These are phyloP conservation scores for Paramecium caudatum DNA, from an alignment of 73 alveolate genomes.

Conservation along the genomic window DNA sequence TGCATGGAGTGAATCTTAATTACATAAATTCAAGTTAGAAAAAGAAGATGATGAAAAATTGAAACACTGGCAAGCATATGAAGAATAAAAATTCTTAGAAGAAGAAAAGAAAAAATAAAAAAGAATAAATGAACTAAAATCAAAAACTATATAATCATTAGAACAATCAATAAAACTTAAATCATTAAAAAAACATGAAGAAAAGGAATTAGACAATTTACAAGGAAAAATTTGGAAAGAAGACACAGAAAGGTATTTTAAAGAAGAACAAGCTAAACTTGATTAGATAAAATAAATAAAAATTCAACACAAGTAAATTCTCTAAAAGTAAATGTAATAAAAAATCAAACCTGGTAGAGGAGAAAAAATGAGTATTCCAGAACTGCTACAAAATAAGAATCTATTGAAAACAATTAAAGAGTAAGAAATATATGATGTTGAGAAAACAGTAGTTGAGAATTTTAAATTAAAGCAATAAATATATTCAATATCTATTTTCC, in stretches of 20 bases:
- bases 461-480: too few species aligned
- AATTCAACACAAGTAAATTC: not conserved
- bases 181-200: not conserved
- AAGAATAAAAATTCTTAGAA: slow-evolving; percentile 1
- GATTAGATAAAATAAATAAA: not conserved
- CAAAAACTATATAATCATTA: slow-evolving; percentile 11
- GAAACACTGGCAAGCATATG: not conserved
- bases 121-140: slow-evolving; percentile 12
- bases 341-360: slow-evolving; percentile 53
- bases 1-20: slow-evolving; percentile 55
- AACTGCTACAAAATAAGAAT: slow-evolving; percentile 4
- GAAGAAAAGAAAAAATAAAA: slow-evolving; percentile 4
- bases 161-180: not conserved
- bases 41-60: slow-evolving; percentile 43
- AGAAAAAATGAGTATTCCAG: slow-evolving; percentile 56
- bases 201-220: slow-evolving; percentile 8
- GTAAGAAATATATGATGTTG: slow-evolving; percentile 43
- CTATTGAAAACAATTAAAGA: slow-evolving; percentile 45
- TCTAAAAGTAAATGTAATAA: not conserved
- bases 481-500: too few species aligned
- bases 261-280: slow-evolving; percentile 39
- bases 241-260: slow-evolving; percentile 32
- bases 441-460: slow-evolving; percentile 41
- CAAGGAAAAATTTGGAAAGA: slow-evolving; percentile 57
- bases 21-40: not conserved